Conservation (phyloP, 2,329 filamentous ascomycete species). For the Fusarium ambrosium region DNA sequence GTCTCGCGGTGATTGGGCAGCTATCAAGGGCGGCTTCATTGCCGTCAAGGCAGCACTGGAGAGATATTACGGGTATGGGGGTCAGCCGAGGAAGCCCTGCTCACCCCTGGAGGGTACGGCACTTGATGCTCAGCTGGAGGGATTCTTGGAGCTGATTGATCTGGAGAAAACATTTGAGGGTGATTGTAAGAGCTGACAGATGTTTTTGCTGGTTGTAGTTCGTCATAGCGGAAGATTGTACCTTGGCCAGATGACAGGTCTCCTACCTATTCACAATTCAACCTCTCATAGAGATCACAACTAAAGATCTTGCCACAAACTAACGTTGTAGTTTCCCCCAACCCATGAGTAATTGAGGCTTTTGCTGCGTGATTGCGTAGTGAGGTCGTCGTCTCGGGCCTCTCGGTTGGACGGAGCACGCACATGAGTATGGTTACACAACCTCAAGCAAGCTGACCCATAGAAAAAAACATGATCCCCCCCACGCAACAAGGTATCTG, state of each 20-base stretch:
- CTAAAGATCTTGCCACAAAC: background rate
- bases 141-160: slow-evolving; percentile 41
- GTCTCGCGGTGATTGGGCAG: slow-evolving; percentile 76
- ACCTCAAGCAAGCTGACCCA: background rate
- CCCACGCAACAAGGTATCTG: background rate
- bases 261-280: background rate
- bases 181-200: slow-evolving; percentile 1
- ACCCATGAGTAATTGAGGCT: background rate
- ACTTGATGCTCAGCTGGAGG: slow-evolving; percentile 40
- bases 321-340: background rate
- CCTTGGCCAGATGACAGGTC: background rate
- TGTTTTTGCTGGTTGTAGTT: background rate
- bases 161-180: slow-evolving; percentile 51
- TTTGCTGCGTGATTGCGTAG: background rate
- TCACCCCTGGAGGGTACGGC: slow-evolving; percentile 37
- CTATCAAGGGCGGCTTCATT: slow-evolving; percentile 77
- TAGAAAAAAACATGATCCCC: background rate
- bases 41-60: slow-evolving; percentile 76
- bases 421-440: background rate
- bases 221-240: background rate
- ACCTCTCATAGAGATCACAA: background rate
- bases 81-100: slow-evolving; percentile 60
- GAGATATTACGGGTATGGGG: slow-evolving; percentile 75
- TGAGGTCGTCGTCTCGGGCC: background rate
- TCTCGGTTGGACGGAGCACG: background rate